A percentile compares a stretch with the other conserved stretches of the same genome.
Conservation (phyloP, 108 stramenopile genomes). For the Skeletonema grethae region DNA sequence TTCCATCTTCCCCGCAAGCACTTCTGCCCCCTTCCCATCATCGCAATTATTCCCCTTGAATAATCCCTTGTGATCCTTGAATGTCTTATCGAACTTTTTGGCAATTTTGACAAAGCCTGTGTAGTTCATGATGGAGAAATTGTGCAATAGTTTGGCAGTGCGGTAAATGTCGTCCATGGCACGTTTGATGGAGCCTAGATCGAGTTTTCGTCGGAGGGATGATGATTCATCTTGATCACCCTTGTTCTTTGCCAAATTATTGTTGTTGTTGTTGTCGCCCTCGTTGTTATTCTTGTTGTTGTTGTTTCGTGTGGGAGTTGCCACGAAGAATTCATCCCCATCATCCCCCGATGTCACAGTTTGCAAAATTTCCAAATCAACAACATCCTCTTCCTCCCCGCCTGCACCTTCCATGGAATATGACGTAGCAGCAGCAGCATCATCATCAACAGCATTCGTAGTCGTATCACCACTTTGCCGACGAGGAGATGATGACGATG, state of each 20-base stretch:
- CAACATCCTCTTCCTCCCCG: not conserved
- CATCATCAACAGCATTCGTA: not conserved
- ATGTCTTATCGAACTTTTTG: conserved; percentile 90
- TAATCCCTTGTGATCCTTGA: conserved; percentile 63
- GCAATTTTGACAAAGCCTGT: conserved; percentile 93
- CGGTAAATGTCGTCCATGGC: conserved; percentile 81
- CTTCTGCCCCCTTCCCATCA: conserved; percentile 69
- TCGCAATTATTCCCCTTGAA: conserved; percentile 68
- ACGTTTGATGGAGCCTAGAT: conserved; percentile 74
- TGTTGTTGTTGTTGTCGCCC: not conserved
- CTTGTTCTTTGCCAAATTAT: not conserved
- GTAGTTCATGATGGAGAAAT: conserved; percentile 91
- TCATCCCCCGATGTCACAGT: not conserved
- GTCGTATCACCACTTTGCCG: too few species aligned
- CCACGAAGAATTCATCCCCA: not conserved
- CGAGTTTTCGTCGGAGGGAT: conserved; percentile 30
- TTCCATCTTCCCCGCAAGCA: conserved; percentile 55
- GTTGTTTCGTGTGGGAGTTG: not conserved
- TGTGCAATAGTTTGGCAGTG: conserved; percentile 75
- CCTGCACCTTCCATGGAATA: not conserved
- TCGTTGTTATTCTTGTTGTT: not conserved
- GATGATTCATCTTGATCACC: conserved; percentile 10
- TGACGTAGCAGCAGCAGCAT: not conserved
- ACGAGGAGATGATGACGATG: not conserved
- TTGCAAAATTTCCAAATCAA: not conserved